Base-by-base conservation (phyloP, 1,139 yeast genomes). In the Nakaseomyces nivariensis region DNA sequence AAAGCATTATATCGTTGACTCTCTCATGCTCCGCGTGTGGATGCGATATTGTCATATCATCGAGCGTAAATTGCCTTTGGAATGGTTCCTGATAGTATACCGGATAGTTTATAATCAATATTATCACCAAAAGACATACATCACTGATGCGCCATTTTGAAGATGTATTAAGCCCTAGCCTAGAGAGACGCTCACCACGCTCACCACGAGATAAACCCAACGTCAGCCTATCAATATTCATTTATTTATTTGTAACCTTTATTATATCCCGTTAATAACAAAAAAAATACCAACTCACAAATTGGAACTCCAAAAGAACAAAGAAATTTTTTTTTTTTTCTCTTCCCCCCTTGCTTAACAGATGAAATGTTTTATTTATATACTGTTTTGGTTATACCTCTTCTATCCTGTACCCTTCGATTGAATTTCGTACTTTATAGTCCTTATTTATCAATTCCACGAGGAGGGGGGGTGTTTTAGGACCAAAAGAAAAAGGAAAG, bases 21-120 rank as follows among this genome's bases (percentile, higher is more conserved):
- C 85, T 69, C 62, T 86, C 89, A 25, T 68, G 69, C 43, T 72
- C 75, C 0, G 92, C 83, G 62, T 77, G 83, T 0, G 95, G 94
- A 63, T 86, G 92, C 46, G 82, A 78, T 38, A 86, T 75, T 0
- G 79, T 73, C 26, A 75, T 51, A 58, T 79, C 82, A 51, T 73
- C 73, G 56, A 79, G 67, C 52, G 73, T 74, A 60, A 86, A 86
- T 58, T 84, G 90, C 60, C 92, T 72, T 64, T 84, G 78, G 61
- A 82, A 85, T 3, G 92, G 94, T 49, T 73, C 67, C 41, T 79
- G 69, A 50, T 64, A 57, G 54, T 73, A 73, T 13, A 76, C 70
- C 11, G 78, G 59, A 47, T 70, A 64, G 59, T 76, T 81, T 4
- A 75, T 49, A 1, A 75, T 56, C 46, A 72, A 62, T 11, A 82